phyloP scores from a whole-genome alignment of 352 stramenopile species.

The Phytophthora capsici region DNA sequence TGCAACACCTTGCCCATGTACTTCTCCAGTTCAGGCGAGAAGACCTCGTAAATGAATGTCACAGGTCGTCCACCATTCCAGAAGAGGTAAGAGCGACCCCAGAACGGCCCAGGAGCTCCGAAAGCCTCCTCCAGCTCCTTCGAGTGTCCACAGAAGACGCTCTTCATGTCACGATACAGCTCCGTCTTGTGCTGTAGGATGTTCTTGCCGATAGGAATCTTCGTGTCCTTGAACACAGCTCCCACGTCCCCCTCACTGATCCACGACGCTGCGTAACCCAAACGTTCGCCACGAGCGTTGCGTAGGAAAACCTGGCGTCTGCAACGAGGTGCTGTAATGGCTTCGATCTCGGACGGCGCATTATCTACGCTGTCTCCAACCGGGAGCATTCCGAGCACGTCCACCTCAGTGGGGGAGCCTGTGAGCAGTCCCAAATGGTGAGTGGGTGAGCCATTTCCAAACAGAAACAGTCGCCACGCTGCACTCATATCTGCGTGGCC shows the following conservation, averaged over 20 bases:
- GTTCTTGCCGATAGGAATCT: conserved; percentile 84
- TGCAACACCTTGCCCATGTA: conserved; percentile 81
- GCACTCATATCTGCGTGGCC: conserved; percentile 65
- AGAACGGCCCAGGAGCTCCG: conserved; percentile 72
- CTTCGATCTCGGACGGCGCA: conserved; percentile 52
- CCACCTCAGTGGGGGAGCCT: conserved; percentile 73
- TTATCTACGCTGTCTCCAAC: conserved; percentile 53
- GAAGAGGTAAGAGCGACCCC: conserved; percentile 88
- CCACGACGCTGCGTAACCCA: conserved; percentile 87
- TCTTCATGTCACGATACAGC: conserved; percentile 88
- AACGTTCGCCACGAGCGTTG: conserved; percentile 69
- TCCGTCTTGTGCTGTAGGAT: conserved; percentile 85
- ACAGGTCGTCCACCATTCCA: conserved; percentile 80
- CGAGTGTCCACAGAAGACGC: conserved; percentile 73
- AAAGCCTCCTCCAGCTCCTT: conserved; percentile 67
- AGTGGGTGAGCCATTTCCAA: conserved; percentile 85
- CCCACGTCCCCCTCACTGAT: conserved; percentile 68
- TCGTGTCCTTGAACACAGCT: conserved; percentile 82
- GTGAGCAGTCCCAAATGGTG: conserved; percentile 83
- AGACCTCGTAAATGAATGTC: conserved; percentile 91
- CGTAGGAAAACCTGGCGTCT: conserved; percentile 83
- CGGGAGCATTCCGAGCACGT: conserved; percentile 71
- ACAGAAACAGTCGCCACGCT: conserved; percentile 84
- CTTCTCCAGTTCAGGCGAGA: conserved; percentile 75
- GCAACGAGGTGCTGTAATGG: conserved; percentile 63